These are phyloP conservation scores for Trypanosoma avium DNA, from an alignment of 208 protist genomes.

Conservation along the genomic window DNA sequence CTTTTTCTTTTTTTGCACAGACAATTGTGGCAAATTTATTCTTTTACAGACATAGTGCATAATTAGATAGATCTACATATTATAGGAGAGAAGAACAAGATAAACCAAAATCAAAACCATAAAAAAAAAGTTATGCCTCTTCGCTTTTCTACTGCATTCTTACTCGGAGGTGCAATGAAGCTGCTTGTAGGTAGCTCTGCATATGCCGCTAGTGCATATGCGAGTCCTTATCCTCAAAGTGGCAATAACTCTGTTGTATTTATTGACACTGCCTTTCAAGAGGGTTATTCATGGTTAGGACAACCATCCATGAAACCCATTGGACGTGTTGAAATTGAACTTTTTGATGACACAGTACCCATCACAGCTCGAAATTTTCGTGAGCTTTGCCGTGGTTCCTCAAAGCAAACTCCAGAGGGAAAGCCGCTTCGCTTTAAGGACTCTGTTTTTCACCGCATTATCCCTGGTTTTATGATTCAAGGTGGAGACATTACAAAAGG, in stretches of 20 bases:
- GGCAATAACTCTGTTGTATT: constrained; percentile 78
- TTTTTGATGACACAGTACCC: constrained; percentile 93
- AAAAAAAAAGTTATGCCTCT: constrained; percentile 30
- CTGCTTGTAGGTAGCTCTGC: constrained; percentile 20
- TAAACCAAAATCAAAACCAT: background rate
- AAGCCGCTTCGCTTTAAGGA: constrained; percentile 92
- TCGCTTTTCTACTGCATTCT: constrained; percentile 46
- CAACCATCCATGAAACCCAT: constrained; percentile 38
- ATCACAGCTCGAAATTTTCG: constrained; percentile 92
- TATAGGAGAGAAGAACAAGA: too few species aligned
- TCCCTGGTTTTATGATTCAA: constrained; percentile 95
- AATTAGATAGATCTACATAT: background rate
- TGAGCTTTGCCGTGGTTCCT: constrained; percentile 74
- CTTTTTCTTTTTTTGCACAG: too few species aligned
- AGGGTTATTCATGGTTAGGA: constrained; percentile 53
- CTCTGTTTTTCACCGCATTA: constrained; percentile 94
- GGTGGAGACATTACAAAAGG: constrained; percentile 94
- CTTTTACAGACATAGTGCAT: too few species aligned
- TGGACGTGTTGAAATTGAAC: constrained; percentile 93
- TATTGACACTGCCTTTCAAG: constrained; percentile 68
- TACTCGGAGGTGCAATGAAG: constrained; percentile 41
- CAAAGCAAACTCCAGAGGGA: constrained; percentile 59
- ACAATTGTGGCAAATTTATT: too few species aligned
- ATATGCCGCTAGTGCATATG: constrained; percentile 40
- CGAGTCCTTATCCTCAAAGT: constrained; percentile 61